Conservation (phyloP, 2,329 filamentous ascomycete species). For the Fusarium sp. region DNA sequence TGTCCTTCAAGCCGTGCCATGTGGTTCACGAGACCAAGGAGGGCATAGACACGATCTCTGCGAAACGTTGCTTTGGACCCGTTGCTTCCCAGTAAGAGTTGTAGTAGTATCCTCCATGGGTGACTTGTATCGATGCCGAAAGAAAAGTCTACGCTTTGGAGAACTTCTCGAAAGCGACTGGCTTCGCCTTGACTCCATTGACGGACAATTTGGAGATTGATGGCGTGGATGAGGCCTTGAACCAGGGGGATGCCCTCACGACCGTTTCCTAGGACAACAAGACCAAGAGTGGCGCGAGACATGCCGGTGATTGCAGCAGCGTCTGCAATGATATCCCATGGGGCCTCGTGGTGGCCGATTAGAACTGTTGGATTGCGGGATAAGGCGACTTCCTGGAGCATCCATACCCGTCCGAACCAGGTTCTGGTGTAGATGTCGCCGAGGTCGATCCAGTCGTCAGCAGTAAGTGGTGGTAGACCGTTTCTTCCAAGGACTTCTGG, state of each 20-base stretch:
- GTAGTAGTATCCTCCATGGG: slow-evolving; percentile 13
- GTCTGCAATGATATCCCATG: slow-evolving; percentile 31
- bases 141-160: slow-evolving; percentile 17
- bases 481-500: slow-evolving; percentile 19
- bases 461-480: slow-evolving; percentile 28
- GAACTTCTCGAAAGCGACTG: slow-evolving; percentile 12
- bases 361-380: slow-evolving; percentile 32
- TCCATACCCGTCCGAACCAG: slow-evolving; percentile 45
- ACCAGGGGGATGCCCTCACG: slow-evolving; percentile 8
- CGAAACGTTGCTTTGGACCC: slow-evolving; percentile 32
- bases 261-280: slow-evolving; percentile 1
- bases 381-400: slow-evolving; percentile 43
- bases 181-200: slow-evolving; percentile 30
- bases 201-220: slow-evolving; percentile 28
- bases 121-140: slow-evolving; percentile 20
- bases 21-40: slow-evolving; percentile 39
- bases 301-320: slow-evolving; percentile 18
- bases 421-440: slow-evolving; percentile 29
- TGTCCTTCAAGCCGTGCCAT: slow-evolving; percentile 19
- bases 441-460: slow-evolving; percentile 24
- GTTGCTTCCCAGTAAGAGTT: slow-evolving; percentile 29
- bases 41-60: slow-evolving; percentile 38
- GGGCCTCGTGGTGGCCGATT: slow-evolving; percentile 28
- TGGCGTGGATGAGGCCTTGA: slow-evolving; percentile 26
- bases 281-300: slow-evolving; percentile 29